Conservation (phyloP, 176 grass and related monocot species). For the Ananas comosus region DNA sequence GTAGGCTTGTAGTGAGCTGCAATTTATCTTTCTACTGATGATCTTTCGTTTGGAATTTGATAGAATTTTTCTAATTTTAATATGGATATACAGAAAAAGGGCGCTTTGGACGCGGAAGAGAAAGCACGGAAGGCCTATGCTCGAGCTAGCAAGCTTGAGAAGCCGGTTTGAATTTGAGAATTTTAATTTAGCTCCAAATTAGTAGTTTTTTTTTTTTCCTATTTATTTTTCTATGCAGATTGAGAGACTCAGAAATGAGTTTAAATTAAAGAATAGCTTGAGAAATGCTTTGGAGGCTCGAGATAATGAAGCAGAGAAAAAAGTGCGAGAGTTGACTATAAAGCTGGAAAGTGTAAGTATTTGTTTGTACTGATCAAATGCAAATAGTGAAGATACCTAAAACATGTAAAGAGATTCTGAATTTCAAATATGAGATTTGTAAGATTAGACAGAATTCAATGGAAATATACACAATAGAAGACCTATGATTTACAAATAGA, state of each 20-base stretch:
- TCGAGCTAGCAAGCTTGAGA: constrained; percentile 44
- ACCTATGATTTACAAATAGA: no score
- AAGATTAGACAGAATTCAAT: no score
- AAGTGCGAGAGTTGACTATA: constrained; percentile 44
- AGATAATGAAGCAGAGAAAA: constrained; percentile 41
- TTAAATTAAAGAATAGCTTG: constrained; percentile 34
- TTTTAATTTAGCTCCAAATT: neutral
- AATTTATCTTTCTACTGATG: neutral
- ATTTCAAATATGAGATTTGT: no score
- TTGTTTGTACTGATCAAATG: neutral
- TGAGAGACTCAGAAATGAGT: constrained; percentile 55
- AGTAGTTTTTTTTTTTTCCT: neutral
- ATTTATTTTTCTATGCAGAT: constrained; percentile 29
- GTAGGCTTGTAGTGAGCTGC: constrained; percentile 9
- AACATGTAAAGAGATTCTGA: no score
- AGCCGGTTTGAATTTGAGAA: constrained; percentile 36
- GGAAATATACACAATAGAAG: no score
- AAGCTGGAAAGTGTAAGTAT: constrained; percentile 66
- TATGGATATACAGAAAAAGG: constrained; percentile 2
- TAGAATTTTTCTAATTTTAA: neutral
- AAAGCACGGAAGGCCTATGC: constrained; percentile 34
- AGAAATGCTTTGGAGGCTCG: constrained; percentile 43
- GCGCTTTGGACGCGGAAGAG: constrained; percentile 31
- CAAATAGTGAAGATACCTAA: no score
- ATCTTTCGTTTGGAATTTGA: neutral